These are phyloP conservation scores for Dinochytrium kinnereticum DNA, from an alignment of 371 early-diverging fungal species.

Conservation along the genomic window DNA sequence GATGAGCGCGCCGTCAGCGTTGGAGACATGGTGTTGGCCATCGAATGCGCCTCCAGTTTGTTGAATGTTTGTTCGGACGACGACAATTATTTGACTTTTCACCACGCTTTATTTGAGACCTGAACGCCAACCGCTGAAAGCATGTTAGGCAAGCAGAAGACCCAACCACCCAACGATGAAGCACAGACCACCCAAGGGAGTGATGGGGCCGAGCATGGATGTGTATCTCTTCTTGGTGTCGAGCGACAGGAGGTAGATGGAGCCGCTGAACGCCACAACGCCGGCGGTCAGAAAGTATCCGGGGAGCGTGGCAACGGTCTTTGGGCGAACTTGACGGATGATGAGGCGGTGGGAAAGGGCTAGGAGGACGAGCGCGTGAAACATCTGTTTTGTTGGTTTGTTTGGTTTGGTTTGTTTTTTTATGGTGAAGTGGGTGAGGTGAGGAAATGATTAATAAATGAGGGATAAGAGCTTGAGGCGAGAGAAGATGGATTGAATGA, in stretches of 20 bases:
- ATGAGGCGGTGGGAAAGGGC: constrained; percentile 21
- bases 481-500: too few relatives aligned
- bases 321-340: not conserved
- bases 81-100: not conserved
- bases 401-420: too few relatives aligned
- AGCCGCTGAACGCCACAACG: constrained; percentile 32
- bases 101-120: too few relatives aligned
- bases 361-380: constrained; percentile 38
- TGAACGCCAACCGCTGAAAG: not conserved
- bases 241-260: constrained; percentile 36
- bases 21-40: not conserved
- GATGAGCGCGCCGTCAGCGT: not conserved
- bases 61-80: not conserved
- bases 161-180: constrained; percentile 42
- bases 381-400: too few relatives aligned
- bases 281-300: constrained; percentile 36
- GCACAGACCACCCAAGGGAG: constrained; percentile 42
- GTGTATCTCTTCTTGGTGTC: constrained; percentile 11
- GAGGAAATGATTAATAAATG: too few relatives aligned
- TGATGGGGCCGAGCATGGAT: constrained; percentile 34
- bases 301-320: constrained; percentile 10
- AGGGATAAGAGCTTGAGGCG: too few relatives aligned
- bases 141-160: constrained; percentile 12
- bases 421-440: too few relatives aligned
- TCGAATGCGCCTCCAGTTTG: too few relatives aligned